Evolutionary conservation across 208 protist genomes (phyloP), one percentile per base, ranked within the genome.

Genomic region (Leishmania tarentolae): DNA sequence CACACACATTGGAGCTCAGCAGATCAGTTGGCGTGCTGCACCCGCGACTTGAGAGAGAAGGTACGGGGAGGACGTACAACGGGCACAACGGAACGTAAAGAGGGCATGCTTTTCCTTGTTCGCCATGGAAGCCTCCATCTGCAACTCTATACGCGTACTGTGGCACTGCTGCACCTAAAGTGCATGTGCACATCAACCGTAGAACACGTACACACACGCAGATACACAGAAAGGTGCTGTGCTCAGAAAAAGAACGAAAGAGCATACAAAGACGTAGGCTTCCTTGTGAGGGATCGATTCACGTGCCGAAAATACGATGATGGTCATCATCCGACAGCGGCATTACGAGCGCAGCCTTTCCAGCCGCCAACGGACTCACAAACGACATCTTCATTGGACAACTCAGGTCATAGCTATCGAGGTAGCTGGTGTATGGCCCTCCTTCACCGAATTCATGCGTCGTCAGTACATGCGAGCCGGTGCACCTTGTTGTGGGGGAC

Each of bases 261-360:
- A 31, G 24, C 56, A 11, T 61, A n/a, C n/a, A n/a, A n/a, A n/a
- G n/a, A n/a, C n/a, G n/a, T n/a, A n/a, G n/a, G n/a, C 24, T 19
- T 15, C 9, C 28, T 53, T n/a, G 28, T 8, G 5, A 73, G 5
- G 2, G 5, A 73, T 73, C 24, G 4, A 37, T 6, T 76, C 50
- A 76, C 15, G 46, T 13, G 44, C 81, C 59, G 69, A 85, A 85
- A 31, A 85, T 81, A n/a, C 59, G 78, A 8, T 76, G 52, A 47
- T 80, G 82, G 53, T 86, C 82, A 21, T 86, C 82, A 28, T 75
- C 76, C 28, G 82, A 80, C 3, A 86, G 74, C 15, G 78, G 78
- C 15, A 46, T 71, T 7, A 82, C 46, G 3, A 82, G 13, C 0
- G 82, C 80, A 46, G 63, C 24, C 44, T 75, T 79, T 5, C 46